phyloP scores from a whole-genome alignment of 805 yeast genomes.

The Vanderwaltozyma tropicalis region DNA sequence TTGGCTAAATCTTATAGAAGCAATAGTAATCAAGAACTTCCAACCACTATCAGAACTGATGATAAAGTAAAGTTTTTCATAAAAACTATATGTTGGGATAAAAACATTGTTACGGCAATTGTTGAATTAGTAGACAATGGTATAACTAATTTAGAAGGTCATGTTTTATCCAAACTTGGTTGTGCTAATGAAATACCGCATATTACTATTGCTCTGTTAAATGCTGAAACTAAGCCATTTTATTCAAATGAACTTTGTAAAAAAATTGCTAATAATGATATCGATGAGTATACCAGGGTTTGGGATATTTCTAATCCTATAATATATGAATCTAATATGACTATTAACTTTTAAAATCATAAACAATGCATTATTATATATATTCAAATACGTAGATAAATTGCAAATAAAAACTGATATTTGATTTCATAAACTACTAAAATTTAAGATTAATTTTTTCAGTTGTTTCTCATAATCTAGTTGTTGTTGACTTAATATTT shows the following conservation, averaged over 20 bases:
- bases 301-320: not conserved
- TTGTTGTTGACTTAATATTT: too few relatives aligned
- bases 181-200: slow-evolving; percentile 46
- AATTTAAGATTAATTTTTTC: too few relatives aligned
- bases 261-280: not conserved
- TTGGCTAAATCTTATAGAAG: not conserved
- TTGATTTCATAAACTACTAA: too few relatives aligned
- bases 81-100: slow-evolving; percentile 39
- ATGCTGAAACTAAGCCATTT: slow-evolving; percentile 36
- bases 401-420: too few relatives aligned
- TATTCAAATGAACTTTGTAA: slow-evolving; percentile 40
- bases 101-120: slow-evolving; percentile 42
- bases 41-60: slow-evolving; percentile 6
- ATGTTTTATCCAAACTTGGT: slow-evolving; percentile 10
- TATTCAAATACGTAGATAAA: too few relatives aligned
- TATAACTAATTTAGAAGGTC: slow-evolving; percentile 7
- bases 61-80: slow-evolving; percentile 34
- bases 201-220: slow-evolving; percentile 59
- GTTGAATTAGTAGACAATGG: slow-evolving; percentile 27
- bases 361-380: not conserved
- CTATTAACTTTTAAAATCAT: not conserved
- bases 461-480: too few relatives aligned
- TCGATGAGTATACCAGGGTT: not conserved
- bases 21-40: slow-evolving; percentile 1
- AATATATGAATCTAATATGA: not conserved